Evolutionary conservation across 441 rosid species (phyloP).

Genomic region (Corymbia citriodora): DNA sequence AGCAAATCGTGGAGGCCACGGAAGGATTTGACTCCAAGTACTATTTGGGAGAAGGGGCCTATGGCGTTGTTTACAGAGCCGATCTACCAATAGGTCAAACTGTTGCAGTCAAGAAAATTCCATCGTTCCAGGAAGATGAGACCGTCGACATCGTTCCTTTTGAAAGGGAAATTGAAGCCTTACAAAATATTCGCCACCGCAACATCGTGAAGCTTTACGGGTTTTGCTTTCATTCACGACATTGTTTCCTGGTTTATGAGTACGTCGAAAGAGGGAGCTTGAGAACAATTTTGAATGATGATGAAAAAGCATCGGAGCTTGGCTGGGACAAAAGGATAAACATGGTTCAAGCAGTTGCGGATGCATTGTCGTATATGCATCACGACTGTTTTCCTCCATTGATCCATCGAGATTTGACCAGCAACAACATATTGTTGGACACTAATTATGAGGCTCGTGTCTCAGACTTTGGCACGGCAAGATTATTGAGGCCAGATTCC

Average conservation of each 20-base stretch:
- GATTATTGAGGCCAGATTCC: background rate
- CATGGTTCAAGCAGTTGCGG: background rate
- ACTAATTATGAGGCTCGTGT: background rate
- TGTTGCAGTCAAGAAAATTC: background rate
- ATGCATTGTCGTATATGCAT: background rate
- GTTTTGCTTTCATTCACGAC: background rate
- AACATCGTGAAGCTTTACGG: background rate
- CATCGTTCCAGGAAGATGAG: background rate
- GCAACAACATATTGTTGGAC: background rate
- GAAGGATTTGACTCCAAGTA: background rate
- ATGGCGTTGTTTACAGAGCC: background rate
- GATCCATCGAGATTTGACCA: background rate
- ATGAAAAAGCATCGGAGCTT: background rate
- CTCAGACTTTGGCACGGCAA: background rate
- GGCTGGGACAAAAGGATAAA: background rate
- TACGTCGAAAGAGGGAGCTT: background rate
- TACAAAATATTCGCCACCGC: background rate
- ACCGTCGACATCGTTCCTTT: background rate
- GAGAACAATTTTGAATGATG: background rate
- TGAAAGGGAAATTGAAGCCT: background rate
- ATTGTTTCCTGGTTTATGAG: background rate
- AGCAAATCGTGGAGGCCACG: rapidly evolving
- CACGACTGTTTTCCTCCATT: background rate
- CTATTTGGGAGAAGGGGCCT: background rate
- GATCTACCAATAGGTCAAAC: background rate